These are phyloP conservation scores for Melastoma candidum DNA, from an alignment of 441 rosid species.

Conservation along the genomic window DNA sequence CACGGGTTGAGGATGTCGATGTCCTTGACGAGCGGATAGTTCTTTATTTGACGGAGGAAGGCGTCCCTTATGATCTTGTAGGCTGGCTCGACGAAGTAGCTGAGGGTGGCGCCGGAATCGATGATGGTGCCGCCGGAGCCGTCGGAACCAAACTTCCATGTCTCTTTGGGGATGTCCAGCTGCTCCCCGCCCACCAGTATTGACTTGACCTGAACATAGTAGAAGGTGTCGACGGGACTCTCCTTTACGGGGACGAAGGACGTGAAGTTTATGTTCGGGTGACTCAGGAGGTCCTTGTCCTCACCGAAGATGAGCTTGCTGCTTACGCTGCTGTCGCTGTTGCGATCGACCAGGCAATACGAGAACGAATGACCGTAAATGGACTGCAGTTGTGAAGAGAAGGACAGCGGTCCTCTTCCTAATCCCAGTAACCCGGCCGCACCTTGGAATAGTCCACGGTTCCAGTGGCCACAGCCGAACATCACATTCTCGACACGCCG, in stretches of 20 bases:
- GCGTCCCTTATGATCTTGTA: constrained; percentile 56
- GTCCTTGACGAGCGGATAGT: constrained; percentile 43
- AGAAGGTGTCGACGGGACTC: constrained; percentile 64
- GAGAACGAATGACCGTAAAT: constrained; percentile 8
- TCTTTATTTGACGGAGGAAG: constrained; percentile 45
- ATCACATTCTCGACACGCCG: constrained; percentile 53
- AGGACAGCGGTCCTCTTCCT: constrained; percentile 9
- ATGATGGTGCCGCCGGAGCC: constrained; percentile 85
- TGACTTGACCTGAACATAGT: constrained; percentile 69
- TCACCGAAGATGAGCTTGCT: constrained; percentile 92
- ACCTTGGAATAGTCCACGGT: constrained; percentile 10
- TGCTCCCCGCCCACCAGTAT: constrained; percentile 53
- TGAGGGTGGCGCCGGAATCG: constrained; percentile 85
- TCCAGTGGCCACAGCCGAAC: constrained; percentile 34
- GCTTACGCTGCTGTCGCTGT: constrained; percentile 67
- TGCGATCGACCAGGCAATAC: constrained; percentile 45
- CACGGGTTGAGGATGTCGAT: constrained; percentile 67
- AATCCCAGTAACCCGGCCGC: constrained; percentile 12
- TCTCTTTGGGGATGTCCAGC: constrained; percentile 54
- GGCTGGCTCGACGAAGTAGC: constrained; percentile 78
- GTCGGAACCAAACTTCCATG: constrained; percentile 49
- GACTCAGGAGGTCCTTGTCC: constrained; percentile 52
- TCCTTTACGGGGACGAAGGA: constrained; percentile 51
- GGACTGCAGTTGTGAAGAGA: constrained; percentile 11
- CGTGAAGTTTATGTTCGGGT: constrained; percentile 68